A percentile compares a stretch with the other conserved stretches of the same genome.
phyloP scores from a whole-genome alignment of 306 rosid genomes.

The Rubus idaeus region DNA sequence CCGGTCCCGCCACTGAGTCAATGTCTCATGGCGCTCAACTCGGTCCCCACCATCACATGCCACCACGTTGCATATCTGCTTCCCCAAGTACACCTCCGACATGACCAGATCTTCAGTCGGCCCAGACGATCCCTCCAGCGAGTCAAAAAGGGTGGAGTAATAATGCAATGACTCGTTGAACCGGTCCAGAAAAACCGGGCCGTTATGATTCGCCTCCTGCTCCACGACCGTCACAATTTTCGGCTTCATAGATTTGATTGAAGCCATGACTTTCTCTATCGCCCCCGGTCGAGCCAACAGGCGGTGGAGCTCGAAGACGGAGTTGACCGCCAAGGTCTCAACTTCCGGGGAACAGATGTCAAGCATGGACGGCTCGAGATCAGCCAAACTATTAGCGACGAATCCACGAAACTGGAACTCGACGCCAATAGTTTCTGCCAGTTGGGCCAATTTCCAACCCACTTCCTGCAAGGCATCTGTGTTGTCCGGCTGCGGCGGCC shows the following conservation, averaged over 20 bases:
- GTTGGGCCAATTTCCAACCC: slow-evolving; percentile 66
- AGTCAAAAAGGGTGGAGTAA: slow-evolving; percentile 75
- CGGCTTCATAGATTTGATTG: slow-evolving; percentile 57
- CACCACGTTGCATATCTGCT: slow-evolving; percentile 80
- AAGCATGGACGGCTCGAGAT: slow-evolving; percentile 60
- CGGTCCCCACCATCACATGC: slow-evolving; percentile 72
- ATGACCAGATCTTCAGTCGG: slow-evolving; percentile 52
- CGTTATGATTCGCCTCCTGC: slow-evolving; percentile 79
- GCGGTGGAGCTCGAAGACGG: slow-evolving; percentile 73
- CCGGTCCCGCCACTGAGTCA: slow-evolving; percentile 66
- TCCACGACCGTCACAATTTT: slow-evolving; percentile 67
- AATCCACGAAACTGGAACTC: slow-evolving; percentile 75
- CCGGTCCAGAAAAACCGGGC: slow-evolving; percentile 64
- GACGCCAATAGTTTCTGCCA: slow-evolving; percentile 62
- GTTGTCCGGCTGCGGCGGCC: slow-evolving; percentile 64
- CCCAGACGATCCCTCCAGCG: slow-evolving; percentile 60
- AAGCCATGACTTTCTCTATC: slow-evolving; percentile 46
- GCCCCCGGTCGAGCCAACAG: slow-evolving; percentile 60
- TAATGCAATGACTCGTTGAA: slow-evolving; percentile 79
- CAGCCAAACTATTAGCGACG: slow-evolving; percentile 59
- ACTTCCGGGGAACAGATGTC: slow-evolving; percentile 53
- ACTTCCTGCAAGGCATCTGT: slow-evolving; percentile 67
- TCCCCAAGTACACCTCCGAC: slow-evolving; percentile 73
- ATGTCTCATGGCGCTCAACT: slow-evolving; percentile 76
- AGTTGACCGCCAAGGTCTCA: slow-evolving; percentile 67